These are phyloP conservation scores for Neofusicoccum parvum DNA, from an alignment of 2,329 filamentous ascomycete species.

Conservation along the genomic window DNA sequence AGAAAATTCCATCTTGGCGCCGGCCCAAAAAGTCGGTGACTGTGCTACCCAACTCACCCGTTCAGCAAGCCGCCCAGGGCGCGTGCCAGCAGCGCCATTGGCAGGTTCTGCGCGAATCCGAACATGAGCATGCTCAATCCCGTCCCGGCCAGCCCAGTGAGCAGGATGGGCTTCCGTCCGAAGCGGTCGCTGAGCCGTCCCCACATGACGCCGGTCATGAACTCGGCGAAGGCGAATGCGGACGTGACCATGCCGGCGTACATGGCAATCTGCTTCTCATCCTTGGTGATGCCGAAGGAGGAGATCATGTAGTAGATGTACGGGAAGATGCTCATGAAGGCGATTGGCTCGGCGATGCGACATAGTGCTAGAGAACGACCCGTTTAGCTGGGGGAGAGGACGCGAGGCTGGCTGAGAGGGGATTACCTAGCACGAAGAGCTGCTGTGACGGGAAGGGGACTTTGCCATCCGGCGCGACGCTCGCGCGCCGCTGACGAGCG, in stretches of 20 bases:
- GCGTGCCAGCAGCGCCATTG: conserved; percentile 81
- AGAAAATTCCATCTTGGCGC: conserved; percentile 23
- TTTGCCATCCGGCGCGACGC: conserved; percentile 25
- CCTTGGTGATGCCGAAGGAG: conserved; percentile 81
- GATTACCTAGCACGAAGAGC: conserved; percentile 58
- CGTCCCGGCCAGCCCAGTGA: conserved; percentile 87
- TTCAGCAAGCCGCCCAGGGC: conserved; percentile 90
- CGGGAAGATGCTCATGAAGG: conserved; percentile 99
- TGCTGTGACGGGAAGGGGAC: conserved; percentile 60
- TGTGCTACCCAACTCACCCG: conserved; percentile 61
- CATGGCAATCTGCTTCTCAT: conserved; percentile 78
- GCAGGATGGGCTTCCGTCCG: conserved; percentile 87
- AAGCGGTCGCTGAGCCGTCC: conserved; percentile 88
- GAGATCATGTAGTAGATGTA: conserved; percentile 98
- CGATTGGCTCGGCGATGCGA: conserved; percentile 96
- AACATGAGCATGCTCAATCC: conserved; percentile 91
- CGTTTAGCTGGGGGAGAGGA: not conserved
- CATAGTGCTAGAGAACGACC: conserved; percentile 67
- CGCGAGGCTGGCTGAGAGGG: not conserved
- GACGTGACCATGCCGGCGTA: conserved; percentile 97
- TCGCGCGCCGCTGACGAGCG: conserved; percentile 15
- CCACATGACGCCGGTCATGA: conserved; percentile 90
- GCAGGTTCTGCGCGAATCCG: conserved; percentile 82
- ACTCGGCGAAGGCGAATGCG: conserved; percentile 93
- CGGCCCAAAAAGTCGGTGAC: conserved; percentile 19